Evolutionary conservation across 805 yeast genomes (phyloP), one percentile per base, ranked within the genome.

Genomic region (Tetrapisispora arboricola): DNA sequence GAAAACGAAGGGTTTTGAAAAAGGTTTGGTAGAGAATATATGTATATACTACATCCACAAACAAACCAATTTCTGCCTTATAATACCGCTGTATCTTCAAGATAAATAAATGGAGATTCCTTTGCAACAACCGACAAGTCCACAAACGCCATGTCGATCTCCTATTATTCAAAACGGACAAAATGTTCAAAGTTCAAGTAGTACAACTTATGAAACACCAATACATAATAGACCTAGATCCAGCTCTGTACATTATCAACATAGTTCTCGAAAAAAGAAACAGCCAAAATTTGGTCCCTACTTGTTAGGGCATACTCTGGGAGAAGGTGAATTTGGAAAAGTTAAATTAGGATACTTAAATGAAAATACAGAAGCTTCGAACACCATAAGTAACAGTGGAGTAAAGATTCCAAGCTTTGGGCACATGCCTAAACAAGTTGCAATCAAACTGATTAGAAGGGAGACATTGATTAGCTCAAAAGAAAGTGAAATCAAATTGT

Each of bases 271-370:
- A 15, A 47, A 66, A 3, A 76, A 74, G 46, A 68, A 83, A 47
- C 88, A 82, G 57, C 80, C 80, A 17, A 72, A 94, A 33, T 88
- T 92, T 59, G 99, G 98, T 21, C 78, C 84, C 13, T 92, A 88
- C 55, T 73, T 84, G 13, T 70, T 92, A 9, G 97, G 97, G 2
- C 78, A 94, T 11, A 90, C 98, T 0, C 66, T 92, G 10, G 99
- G 99, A 20, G 96, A 90, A 64, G 99, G 99, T 33, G 98, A 92
- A 60, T 92, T 92, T 61, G 99, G 98, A 43, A 90, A 92, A 63
- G 99, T 92, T 44, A 92, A 92, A 61, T 69, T 92, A n/a, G 97
- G 96, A 11, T 90, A 96, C 96, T 71, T 94, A 45, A 84, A 84
- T 57, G 88, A 79, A 18, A 2, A 19, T 8, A 10, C 25, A 3